Conservation (phyloP, 139 green algal species). For the Chara braunii region DNA sequence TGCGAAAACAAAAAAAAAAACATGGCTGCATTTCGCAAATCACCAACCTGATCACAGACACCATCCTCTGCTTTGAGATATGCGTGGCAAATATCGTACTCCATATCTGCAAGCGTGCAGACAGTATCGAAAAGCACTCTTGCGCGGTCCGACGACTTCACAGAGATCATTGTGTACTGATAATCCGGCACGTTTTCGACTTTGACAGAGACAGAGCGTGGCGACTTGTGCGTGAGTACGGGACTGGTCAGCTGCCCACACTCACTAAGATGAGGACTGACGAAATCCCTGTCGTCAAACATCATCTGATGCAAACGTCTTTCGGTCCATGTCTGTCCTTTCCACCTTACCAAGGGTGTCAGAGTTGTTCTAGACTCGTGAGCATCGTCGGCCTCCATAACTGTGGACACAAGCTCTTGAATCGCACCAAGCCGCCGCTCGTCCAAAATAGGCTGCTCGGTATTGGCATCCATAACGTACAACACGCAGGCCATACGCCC, state of each 20-base stretch:
- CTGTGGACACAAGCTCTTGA: neutral
- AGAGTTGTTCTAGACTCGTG: neutral
- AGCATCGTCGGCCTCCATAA: neutral
- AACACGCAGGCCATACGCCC: constrained; percentile 30
- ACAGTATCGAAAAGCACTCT: constrained; percentile 87
- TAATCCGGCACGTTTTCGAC: neutral
- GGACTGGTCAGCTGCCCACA: neutral
- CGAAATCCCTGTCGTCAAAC: constrained; percentile 48
- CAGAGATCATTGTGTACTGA: constrained; percentile 51
- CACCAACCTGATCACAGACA: constrained; percentile 41
- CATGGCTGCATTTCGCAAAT: too few relatives aligned
- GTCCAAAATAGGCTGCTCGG: constrained; percentile 2
- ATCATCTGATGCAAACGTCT: constrained; percentile 83
- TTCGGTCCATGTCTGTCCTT: constrained; percentile 66
- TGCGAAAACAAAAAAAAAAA: neutral
- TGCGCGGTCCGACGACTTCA: constrained; percentile 75
- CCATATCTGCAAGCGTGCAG: constrained; percentile 85
- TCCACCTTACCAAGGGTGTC: neutral
- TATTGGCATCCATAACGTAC: constrained; percentile 24
- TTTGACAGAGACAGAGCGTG: neutral
- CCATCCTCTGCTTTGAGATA: constrained; percentile 66
- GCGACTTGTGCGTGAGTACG: neutral
- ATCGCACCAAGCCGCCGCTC: neutral
- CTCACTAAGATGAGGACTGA: neutral
- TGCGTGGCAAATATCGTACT: constrained; percentile 88